Base-by-base conservation (phyloP, 1,284 basidiomycete genomes). In the Porphyrellus sp. region DNA sequence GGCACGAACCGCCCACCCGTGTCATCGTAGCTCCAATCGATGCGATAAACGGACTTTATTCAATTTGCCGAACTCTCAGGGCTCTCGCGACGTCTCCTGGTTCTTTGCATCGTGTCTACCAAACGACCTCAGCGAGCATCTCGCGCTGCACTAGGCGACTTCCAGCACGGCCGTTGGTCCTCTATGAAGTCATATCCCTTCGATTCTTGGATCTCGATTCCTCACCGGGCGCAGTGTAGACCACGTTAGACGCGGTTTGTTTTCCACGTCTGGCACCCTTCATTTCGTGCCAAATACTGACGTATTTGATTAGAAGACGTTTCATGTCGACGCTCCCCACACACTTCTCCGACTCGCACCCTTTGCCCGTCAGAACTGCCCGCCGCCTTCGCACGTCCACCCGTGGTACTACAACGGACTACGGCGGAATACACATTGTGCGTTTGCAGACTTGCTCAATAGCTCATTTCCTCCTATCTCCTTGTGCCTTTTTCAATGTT, bases 281-380 rank as follows among this genome's bases (percentile, higher is more conserved):
- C 35, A 35, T 37, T 52, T 40, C 54, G 34, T 52, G 31, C 59
- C 42, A 51, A 35, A 27, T 39, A 41, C 46, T 66, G 63, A 66
- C 60, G 60, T 63, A 63, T 59, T 54, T 43, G 31, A 50, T 35
- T 49, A 50, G 25, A 52, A 51, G 35, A 39, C 40, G 61, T 63
- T 63, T 63, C 61, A 63, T 51, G 43, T 65, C 41, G 52, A 63
- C 61, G 59, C 61, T 49, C 63, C 57, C 63, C 62, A 65, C 63
- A 60, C 43, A 12, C 38, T 49, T 41, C 38, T 56, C 57, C 51
- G 62, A 53, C 44, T n/a, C n/a, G 43, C 45, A 46, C 61, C 61
- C 62, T 60, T 42, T 58, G 54, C 63, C 62, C 62, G 63, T 46
- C 30, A 49, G 42, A 40, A 40, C 15, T 33, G n/a, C 37, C 40